phyloP scores from a whole-genome alignment of 2,329 filamentous ascomycete genomes.

The Botrytis elliptica region DNA sequence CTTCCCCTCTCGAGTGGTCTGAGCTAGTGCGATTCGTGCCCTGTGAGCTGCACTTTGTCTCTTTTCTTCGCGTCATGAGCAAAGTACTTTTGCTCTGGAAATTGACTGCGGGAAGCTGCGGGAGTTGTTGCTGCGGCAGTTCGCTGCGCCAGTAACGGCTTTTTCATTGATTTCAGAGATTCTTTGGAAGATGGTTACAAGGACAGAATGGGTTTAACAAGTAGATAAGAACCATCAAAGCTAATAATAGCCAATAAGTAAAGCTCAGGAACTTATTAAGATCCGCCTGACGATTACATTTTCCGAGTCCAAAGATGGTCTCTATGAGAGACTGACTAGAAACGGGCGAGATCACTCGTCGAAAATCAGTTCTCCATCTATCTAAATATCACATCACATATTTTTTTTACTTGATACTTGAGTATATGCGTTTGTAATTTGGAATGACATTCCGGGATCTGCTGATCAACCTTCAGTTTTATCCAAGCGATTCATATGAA shows the following conservation, averaged over 20 bases:
- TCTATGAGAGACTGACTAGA: neutral
- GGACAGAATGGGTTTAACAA: neutral
- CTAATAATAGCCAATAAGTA: neutral
- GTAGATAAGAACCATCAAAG: neutral
- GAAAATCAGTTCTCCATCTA: neutral
- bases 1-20: neutral
- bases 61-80: neutral
- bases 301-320: neutral
- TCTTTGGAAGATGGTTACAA: neutral
- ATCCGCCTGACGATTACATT: neutral
- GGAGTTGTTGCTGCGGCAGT: neutral
- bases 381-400: neutral
- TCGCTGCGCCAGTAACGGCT: neutral
- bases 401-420: neutral
- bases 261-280: neutral
- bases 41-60: no score
- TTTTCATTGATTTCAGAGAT: neutral
- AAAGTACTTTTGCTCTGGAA: neutral
- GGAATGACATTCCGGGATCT: neutral
- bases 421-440: neutral
- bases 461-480: constrained; percentile 14
- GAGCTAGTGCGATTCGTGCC: neutral
- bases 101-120: neutral
- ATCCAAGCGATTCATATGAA: constrained; percentile 18
- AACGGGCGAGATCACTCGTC: neutral